These are phyloP conservation scores for Candida gorgasii DNA, from an alignment of 805 yeast genomes.

Conservation along the genomic window DNA sequence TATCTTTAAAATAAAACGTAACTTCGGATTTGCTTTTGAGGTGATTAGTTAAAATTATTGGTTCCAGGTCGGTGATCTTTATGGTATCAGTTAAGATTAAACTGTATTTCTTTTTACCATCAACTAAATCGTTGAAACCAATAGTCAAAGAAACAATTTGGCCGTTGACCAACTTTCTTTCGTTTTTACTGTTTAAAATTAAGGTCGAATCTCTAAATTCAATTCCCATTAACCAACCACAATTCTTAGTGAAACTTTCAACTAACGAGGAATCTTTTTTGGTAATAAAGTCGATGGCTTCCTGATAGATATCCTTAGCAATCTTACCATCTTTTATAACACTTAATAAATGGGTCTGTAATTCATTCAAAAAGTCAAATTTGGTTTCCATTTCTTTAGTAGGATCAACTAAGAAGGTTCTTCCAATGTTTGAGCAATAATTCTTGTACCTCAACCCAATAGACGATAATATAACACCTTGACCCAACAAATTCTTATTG, in stretches of 20 bases:
- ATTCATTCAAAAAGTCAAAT: constrained; percentile 70
- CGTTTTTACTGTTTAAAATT: constrained; percentile 71
- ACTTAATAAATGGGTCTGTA: constrained; percentile 65
- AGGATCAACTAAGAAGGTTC: constrained; percentile 91
- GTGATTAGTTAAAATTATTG: constrained; percentile 69
- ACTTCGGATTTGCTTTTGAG: constrained; percentile 72
- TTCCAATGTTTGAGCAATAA: constrained; percentile 83
- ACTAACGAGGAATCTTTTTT: constrained; percentile 62
- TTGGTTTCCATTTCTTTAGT: constrained; percentile 73
- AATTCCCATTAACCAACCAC: constrained; percentile 87
- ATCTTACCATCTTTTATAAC: constrained; percentile 66
- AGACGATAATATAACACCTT: constrained; percentile 78
- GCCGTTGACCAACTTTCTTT: constrained; percentile 65
- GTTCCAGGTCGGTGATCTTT: constrained; percentile 61
- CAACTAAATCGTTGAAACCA: constrained; percentile 68
- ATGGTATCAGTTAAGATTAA: constrained; percentile 80
- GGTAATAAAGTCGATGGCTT: constrained; percentile 60
- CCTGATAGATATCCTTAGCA: constrained; percentile 67
- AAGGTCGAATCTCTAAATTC: constrained; percentile 83
- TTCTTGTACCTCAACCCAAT: constrained; percentile 85
- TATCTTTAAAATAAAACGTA: constrained; percentile 80
- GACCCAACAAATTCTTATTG: constrained; percentile 59
- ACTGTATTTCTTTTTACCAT: constrained; percentile 58
- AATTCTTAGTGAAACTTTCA: constrained; percentile 66
- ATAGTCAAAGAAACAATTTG: constrained; percentile 73